Base-by-base conservation (phyloP, 192 early-diverging fungal genomes). In the Podila minutissima region DNA sequence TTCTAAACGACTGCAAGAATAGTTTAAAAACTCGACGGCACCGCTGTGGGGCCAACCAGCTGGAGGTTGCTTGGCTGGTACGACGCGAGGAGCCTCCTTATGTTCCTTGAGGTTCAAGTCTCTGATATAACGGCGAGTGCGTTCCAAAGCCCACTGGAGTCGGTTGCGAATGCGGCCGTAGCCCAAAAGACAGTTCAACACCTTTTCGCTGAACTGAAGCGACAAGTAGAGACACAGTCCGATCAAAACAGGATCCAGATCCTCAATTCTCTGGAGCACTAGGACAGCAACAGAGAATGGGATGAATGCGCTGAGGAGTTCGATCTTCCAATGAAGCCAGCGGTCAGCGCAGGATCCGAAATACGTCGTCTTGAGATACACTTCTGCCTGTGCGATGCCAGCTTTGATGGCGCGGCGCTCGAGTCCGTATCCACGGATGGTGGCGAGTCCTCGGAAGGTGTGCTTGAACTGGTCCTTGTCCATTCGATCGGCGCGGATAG, bases 261-360 rank as follows among this genome's bases (percentile, higher is more conserved):
- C 66, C 33, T 81, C 77, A 55, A 81, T 72, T 15, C 20, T 26
- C 32, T 69, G 61, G 24, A 81, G 31, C 19, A 69, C 29, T 48
- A 81, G 33, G 22, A 73, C 58, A 0, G 77, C 66, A 26, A 66
- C 67, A 22, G 77, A 73, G 28, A 81, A 73, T 5, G 77, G 77
- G 19, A 81, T 66, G 13, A 81, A 65, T 7, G 77, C 70, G 2
- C 77, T 55, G 6, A 73, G 28, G 35, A 81, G 66, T 12, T 81
- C 77, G 28, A 81, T 66, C 67, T 81, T 81, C 77, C 77, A 81
- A 26, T 81, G 77, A 66, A 81, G 35, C 77, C 77, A 81, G 50
- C 77, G 77, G 38, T 81, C 71, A 5, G 77, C 77, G 35, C 77
- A 81, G 3, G 66, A 41, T 38, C 77, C 77, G 59, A 81, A 81